These are phyloP conservation scores for Cyberlindnera mississippiensis DNA, from an alignment of 805 yeast genomes.

Conservation along the genomic window DNA sequence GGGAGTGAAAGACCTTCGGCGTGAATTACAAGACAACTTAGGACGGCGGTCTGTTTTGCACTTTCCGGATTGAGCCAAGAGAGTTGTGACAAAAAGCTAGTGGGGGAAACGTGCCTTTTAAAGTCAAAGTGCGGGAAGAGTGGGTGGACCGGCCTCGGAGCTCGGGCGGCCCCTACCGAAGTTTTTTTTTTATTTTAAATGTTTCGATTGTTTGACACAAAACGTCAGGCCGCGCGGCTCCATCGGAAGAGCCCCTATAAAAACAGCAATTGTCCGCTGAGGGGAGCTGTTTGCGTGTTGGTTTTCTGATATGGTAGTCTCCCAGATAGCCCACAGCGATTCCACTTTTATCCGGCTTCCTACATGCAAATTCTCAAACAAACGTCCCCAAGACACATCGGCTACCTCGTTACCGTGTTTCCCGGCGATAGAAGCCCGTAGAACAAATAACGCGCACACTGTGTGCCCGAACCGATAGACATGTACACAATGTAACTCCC, in stretches of 20 bases:
- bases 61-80: too few species aligned
- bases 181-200: not conserved
- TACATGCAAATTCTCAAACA: too few species aligned
- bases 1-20: too few species aligned
- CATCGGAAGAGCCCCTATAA: not conserved
- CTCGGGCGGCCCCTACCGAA: slow-evolving; percentile 12
- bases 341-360: too few species aligned
- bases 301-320: too few species aligned
- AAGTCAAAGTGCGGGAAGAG: not conserved
- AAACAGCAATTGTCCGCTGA: too few species aligned
- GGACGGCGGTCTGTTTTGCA: too few species aligned
- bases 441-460: too few species aligned
- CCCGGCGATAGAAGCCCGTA: not conserved
- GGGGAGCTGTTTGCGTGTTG: too few species aligned
- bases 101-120: slow-evolving; percentile 2
- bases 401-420: not conserved
- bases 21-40: too few species aligned
- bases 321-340: too few species aligned
- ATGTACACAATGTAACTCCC: not conserved
- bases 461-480: not conserved
- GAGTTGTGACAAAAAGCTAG: too few species aligned
- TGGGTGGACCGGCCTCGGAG: slow-evolving; percentile 3
- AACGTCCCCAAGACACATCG: not conserved
- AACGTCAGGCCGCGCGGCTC: slow-evolving; percentile 5
- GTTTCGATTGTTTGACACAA: slow-evolving; percentile 9